Percentiles rank a stretch among this genome's conserved stretches.
phyloP scores from a whole-genome alignment of 352 stramenopile genomes.

The Globisporangium perplexum region DNA sequence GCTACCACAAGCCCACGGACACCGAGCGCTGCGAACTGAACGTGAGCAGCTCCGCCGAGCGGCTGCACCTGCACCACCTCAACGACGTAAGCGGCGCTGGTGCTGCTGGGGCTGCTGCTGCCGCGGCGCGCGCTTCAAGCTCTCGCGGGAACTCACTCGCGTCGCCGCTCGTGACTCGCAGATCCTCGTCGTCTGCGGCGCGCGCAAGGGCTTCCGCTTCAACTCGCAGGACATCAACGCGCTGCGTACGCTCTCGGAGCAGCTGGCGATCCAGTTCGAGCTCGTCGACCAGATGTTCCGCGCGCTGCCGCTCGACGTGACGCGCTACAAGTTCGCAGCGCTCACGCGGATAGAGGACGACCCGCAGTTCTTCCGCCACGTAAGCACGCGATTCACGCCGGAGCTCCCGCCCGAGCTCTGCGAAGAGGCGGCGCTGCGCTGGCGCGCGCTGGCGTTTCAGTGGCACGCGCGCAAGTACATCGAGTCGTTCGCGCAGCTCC shows the following conservation, averaged over 20 bases:
- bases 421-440: constrained; percentile 23
- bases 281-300: constrained; percentile 48
- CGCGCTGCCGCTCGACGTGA: constrained; percentile 48
- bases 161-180: constrained; percentile 11
- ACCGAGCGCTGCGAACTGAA: constrained; percentile 66
- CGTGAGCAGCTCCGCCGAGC: constrained; percentile 63
- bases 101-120: background rate
- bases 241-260: constrained; percentile 42
- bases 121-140: too few relatives aligned
- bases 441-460: constrained; percentile 64
- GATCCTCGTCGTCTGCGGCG: constrained; percentile 71
- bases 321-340: constrained; percentile 49
- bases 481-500: constrained; percentile 44
- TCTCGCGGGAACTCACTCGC: background rate
- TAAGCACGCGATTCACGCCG: background rate
- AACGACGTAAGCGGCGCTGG: constrained; percentile 49
- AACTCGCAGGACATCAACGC: constrained; percentile 62
- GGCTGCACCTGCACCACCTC: constrained; percentile 65
- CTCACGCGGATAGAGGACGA: constrained; percentile 65
- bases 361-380: constrained; percentile 15
- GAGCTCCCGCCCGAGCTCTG: constrained; percentile 16
- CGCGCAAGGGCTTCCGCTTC: constrained; percentile 75
- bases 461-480: constrained; percentile 65
- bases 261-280: constrained; percentile 47
- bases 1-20: constrained; percentile 81